Evolutionary conservation across 306 rosid species (phyloP), one percentile per base, ranked within the genome.

Genomic region (Castanea sativa): DNA sequence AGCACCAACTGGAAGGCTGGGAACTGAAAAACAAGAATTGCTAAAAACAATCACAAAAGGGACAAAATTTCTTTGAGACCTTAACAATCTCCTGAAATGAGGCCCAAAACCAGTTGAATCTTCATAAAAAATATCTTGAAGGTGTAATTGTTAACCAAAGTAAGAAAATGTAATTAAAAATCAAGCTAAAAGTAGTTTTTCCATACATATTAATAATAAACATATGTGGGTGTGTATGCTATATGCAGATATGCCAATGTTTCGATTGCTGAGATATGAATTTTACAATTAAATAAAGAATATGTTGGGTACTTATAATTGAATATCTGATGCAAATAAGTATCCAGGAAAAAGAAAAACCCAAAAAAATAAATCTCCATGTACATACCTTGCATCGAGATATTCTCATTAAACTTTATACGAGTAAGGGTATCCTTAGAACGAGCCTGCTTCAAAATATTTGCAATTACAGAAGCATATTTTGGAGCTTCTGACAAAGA

Each of bases 401-500:
- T 86, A 82, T 91, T 95, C 76, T 73, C 86, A 55, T 80, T 84
- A 68, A 73, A 87, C 80, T 85, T 87, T 81, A 71, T 81, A 29
- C 2, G 73, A 19, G 78, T 29, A 81, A 43, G 60, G 78, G 80
- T 71, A 65, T 72, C 78, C 79, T 76, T 73, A 45, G 88, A 60
- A 64, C 81, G 85, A 59, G 71, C 85, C 75, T 84, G 90, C 88
- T 86, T 91, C 90, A 95, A 82, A 75, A 95, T 93, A 77, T 76
- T 82, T 75, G 98, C 94, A 86, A 95, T 95, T 25, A 89, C 92
- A 53, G 94, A 84, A 76, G 99, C 99, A 85, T 91, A 95, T 75
- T 93, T 78, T 60, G 99, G 96, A 88, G 99, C 99, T 85, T 95
- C 98, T 4, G 99, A 95, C 86, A 95, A 84, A 77, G 99, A 95